Conservation (phyloP, 352 stramenopile species). For the Phytophthora syringae region DNA sequence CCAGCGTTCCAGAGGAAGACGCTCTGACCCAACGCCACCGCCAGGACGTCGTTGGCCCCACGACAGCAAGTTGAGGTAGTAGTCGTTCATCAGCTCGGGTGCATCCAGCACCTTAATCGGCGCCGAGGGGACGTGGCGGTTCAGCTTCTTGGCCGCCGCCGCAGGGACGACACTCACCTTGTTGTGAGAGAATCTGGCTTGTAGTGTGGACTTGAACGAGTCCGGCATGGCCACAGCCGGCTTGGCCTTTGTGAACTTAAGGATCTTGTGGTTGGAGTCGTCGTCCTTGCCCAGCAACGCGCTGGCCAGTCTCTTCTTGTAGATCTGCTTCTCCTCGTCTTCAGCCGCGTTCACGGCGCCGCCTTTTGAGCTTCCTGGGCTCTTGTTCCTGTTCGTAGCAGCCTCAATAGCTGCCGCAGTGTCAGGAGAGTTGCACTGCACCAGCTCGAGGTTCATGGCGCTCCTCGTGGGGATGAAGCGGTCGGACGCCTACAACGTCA, state of each 20-base stretch:
- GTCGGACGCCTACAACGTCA: constrained; percentile 58
- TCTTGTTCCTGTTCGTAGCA: constrained; percentile 32
- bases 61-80: constrained; percentile 99
- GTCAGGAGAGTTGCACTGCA: constrained; percentile 71
- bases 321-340: constrained; percentile 81
- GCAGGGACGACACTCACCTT: constrained; percentile 76
- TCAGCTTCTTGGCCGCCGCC: constrained; percentile 87
- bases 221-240: constrained; percentile 91
- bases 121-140: constrained; percentile 96
- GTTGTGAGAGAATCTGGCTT: constrained; percentile 96
- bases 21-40: constrained; percentile 96
- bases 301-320: constrained; percentile 83
- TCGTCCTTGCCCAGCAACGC: constrained; percentile 81
- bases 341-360: constrained; percentile 35
- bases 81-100: constrained; percentile 98
- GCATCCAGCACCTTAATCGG: constrained; percentile 97
- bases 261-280: constrained; percentile 92
- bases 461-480: constrained; percentile 88
- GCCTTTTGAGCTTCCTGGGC: constrained; percentile 21
- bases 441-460: constrained; percentile 87
- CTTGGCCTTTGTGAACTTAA: constrained; percentile 98
- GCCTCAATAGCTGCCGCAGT: constrained; percentile 57
- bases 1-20: constrained; percentile 99
- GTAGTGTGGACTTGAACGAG: constrained; percentile 96
- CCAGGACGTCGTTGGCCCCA: constrained; percentile 98